Conservation (phyloP, 192 early-diverging fungal genomes). For the Chytriomyces confervae region DNA sequence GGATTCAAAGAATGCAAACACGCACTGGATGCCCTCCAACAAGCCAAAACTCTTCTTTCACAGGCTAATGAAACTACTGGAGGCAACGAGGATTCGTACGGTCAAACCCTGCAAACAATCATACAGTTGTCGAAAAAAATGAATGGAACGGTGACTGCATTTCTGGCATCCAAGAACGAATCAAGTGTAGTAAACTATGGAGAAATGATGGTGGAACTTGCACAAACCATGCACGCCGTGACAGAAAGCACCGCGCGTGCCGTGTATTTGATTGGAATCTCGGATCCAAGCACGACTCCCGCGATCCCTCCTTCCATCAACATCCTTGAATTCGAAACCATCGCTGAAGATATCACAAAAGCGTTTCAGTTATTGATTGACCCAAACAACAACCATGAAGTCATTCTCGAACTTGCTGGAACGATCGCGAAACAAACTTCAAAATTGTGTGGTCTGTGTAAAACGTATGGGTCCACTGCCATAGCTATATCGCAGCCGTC, state of each 20-base stretch:
- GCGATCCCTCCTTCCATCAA: constrained; percentile 48
- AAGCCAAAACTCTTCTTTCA: constrained; percentile 32
- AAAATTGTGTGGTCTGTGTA: constrained; percentile 50
- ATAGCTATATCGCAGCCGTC: constrained; percentile 26
- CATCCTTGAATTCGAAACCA: constrained; percentile 32
- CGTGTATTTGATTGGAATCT: constrained; percentile 53
- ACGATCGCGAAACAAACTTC: constrained; percentile 58
- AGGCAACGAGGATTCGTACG: constrained; percentile 37
- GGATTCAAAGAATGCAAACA: constrained; percentile 59
- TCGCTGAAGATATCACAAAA: constrained; percentile 45
- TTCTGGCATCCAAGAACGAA: constrained; percentile 1
- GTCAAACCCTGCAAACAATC: constrained; percentile 40
- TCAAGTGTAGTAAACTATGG: constrained; percentile 1
- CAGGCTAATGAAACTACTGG: constrained; percentile 45
- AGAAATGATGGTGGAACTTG: constrained; percentile 36
- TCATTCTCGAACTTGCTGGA: constrained; percentile 50
- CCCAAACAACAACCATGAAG: constrained; percentile 40
- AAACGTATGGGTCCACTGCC: constrained; percentile 42
- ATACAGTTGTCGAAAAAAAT: constrained; percentile 35
- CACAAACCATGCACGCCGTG: constrained; percentile 37
- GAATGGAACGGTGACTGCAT: constrained; percentile 7
- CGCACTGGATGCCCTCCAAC: constrained; percentile 44
- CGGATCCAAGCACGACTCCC: constrained; percentile 50
- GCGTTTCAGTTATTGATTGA: constrained; percentile 50
- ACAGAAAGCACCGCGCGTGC: constrained; percentile 51